Evolutionary conservation across 202 grass and related monocot genomes (phyloP), one percentile per base, ranked within the genome.

Genomic region (Bolboschoenoplectus hybrid): DNA sequence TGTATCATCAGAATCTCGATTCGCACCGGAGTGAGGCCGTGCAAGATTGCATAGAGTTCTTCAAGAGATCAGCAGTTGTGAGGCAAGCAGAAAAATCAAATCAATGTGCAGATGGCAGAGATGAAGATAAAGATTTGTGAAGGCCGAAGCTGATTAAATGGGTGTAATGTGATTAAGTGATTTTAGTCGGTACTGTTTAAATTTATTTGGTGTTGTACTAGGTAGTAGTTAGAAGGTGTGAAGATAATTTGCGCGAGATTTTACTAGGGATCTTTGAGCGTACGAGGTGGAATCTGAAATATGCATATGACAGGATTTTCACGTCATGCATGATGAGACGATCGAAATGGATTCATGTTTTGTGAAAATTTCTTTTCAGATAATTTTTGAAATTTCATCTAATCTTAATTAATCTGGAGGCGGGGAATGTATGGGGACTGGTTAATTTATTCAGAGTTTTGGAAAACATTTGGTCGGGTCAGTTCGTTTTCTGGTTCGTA

Each of bases 31-130:
- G 93, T 79, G 91, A 99, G 90, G 97, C 93, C 2, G 93, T 96
- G 1, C 86, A 96, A 88, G 97, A 99, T 8, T 99, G 97, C 53
- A 99, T 99, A 71, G 82, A 96, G 90, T 99, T 96, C 88, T 63
- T 96, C 7, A 99, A 94, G 87, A 80, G 86, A n/a, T 96, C 97
- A n/a, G 89, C 91, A n/a, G 93, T 85, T 12, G 91, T 83, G 40
- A 85, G 13, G 2, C 86, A 40, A n/a, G 55, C 0, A 20, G 81
- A 84, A 51, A 84, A 53, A 40, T 52, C 45, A n/a, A 45, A 26
- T 26, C 26, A 84, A 68, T 14, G 81, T 84, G 70, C 64, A 53
- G 46, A 71, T 43, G 47, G 64, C 7, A 58, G 16, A 9, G 75
- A 79, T 9, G 52, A 58, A 41, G 17, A 14, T 79, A 79, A 58